These are phyloP conservation scores for Plasmopara halstedii DNA, from an alignment of 352 stramenopile genomes.

Conservation along the genomic window DNA sequence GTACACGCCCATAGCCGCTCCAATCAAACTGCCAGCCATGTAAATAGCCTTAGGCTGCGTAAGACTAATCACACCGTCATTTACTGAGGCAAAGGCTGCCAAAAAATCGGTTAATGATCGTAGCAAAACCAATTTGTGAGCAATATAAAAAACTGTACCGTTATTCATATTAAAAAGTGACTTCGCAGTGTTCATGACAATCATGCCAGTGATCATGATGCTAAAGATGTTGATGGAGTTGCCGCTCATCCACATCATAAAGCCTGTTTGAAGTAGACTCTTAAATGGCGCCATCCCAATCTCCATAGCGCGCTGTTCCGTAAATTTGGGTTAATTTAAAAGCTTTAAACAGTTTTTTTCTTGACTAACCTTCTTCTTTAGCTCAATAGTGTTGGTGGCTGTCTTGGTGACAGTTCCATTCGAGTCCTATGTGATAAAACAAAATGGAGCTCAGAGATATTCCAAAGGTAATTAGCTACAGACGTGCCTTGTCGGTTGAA, in stretches of 20 bases:
- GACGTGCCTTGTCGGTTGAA: conserved; percentile 44
- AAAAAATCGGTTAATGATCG: background rate
- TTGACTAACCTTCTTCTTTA: conserved; percentile 78
- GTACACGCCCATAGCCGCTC: conserved; percentile 85
- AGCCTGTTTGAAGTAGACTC: conserved; percentile 88
- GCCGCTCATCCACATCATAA: conserved; percentile 96
- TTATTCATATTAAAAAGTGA: conserved; percentile 79
- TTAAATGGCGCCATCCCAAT: conserved; percentile 88
- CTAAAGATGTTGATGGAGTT: conserved; percentile 93
- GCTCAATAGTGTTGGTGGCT: conserved; percentile 59
- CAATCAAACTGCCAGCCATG: conserved; percentile 79
- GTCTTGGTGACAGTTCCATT: conserved; percentile 54
- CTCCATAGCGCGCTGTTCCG: conserved; percentile 81
- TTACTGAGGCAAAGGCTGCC: conserved; percentile 65
- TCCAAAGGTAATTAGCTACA: no score
- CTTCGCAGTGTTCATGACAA: conserved; percentile 89
- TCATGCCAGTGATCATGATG: conserved; percentile 93
- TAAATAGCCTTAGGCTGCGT: conserved; percentile 87
- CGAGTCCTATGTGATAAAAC: conserved; percentile 25
- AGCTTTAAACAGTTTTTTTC: background rate
- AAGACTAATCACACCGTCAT: conserved; percentile 74
- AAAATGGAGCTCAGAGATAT: no score
- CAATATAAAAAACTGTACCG: conserved; percentile 14
- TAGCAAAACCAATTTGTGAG: background rate
- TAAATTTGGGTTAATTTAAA: background rate